Base-by-base conservation (phyloP, 78 protist species). In the Dictyostelium firmibasis region DNA sequence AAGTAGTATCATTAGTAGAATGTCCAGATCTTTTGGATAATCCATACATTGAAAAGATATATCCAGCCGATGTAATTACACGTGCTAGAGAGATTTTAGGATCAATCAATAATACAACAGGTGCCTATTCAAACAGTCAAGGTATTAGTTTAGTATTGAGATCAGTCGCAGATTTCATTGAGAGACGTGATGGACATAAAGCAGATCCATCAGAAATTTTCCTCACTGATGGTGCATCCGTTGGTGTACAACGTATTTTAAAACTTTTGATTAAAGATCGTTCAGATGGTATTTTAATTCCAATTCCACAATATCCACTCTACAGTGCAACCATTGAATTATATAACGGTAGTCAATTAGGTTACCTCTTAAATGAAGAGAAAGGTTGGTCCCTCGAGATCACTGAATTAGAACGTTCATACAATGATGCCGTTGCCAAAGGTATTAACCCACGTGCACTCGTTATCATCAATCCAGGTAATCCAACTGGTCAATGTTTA, bases 271-370 rank as follows among this genome's bases (percentile, higher is more conserved):
- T 97, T 25, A 41, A 67, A 5, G 96, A 69, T 72, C 70, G 74
- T 35, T 3, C 62, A 50, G 97, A 89, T 16, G 99, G 99, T 31
- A 95, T 98, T 64, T 50, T 99, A 92, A 97, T 98, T 43, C 99
- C 99, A 10, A 98, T 99, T 23, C 99, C 99, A 53, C 99, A 99
- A 97, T 99, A 99, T 88, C 99, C 99, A 83, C 97, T 99, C 43
- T 99, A 99, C 97, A 91, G 99, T 18, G 99, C 99, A 7, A 62
- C 99, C 33, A 75, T 99, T 81, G 85, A 99, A 9, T 86, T 98
- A 20, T 38, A 91, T 67, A 95, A 98, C 18, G 99, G 99, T 25
- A 8, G 47, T 2, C 93, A 85, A 14, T 95, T 98, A 3, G 97
- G 94, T 1, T 99, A 99, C 86, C 83, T 95, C 13, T 98, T 99